A percentile compares a stretch with the other conserved stretches of the same genome.
phyloP scores from a whole-genome alignment of 2,329 filamentous ascomycete species.

The Xylaria sp. region DNA sequence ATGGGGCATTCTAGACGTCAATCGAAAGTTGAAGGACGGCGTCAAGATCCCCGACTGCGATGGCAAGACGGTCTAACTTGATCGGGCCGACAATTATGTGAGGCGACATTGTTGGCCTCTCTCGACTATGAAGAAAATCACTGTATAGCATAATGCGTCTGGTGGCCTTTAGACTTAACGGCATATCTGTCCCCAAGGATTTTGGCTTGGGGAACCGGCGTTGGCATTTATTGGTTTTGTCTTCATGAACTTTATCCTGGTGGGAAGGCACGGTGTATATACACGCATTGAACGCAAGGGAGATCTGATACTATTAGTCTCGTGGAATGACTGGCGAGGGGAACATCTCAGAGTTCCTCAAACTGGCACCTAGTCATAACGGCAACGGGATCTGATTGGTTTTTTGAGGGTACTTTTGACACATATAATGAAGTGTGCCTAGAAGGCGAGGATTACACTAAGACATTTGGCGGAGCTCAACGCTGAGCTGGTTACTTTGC shows the following conservation, averaged over 20 bases:
- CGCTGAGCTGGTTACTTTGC: not conserved
- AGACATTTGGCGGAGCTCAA: not conserved
- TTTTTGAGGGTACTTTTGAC: constrained; percentile 10
- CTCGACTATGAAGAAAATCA: constrained; percentile 5
- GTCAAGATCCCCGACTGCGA: constrained; percentile 88
- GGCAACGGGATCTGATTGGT: not conserved
- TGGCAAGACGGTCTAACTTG: constrained; percentile 71
- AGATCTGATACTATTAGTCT: not conserved
- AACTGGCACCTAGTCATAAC: constrained; percentile 1
- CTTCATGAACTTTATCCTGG: constrained; percentile 5
- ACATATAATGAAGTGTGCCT: constrained; percentile 11
- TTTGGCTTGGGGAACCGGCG: constrained; percentile 19
- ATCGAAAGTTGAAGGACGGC: constrained; percentile 84
- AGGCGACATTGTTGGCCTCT: not conserved
- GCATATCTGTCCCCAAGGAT: constrained; percentile 21
- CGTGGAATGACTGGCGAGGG: not conserved
- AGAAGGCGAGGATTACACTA: not conserved
- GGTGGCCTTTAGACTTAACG: constrained; percentile 11
- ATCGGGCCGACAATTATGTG: not conserved
- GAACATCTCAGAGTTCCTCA: constrained; percentile 8
- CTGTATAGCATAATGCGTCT: constrained; percentile 11
- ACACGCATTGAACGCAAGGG: not conserved
- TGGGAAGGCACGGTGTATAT: constrained; percentile 20
- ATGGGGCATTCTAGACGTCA: constrained; percentile 90
- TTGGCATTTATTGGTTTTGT: constrained; percentile 21